Percentiles rank a stretch among this genome's conserved stretches.
Evolutionary conservation across 2,329 filamentous ascomycete species (phyloP).

Genomic region (Aspergillus pseudonomiae): DNA sequence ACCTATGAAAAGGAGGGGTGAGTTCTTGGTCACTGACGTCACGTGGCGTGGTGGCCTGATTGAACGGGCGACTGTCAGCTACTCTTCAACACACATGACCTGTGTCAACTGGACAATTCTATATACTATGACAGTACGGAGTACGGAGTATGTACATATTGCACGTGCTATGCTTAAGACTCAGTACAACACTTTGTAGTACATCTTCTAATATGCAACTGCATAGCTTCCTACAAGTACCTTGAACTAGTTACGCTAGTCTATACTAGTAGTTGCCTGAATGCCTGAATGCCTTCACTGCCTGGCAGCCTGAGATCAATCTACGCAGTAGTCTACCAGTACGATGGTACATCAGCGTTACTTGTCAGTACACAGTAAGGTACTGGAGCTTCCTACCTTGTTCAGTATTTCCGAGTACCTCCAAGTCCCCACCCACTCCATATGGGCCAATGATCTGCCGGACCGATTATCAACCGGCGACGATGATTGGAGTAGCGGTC

Average conservation of each 20-base stretch:
- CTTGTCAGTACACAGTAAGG: background rate
- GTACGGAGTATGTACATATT: too few relatives aligned
- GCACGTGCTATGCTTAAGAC: background rate
- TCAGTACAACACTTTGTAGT: too few relatives aligned
- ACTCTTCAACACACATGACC: background rate
- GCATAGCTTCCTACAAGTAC: background rate
- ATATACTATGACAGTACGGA: background rate
- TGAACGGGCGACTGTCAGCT: background rate
- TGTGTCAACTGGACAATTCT: background rate
- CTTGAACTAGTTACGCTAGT: background rate
- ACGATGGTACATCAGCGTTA: background rate
- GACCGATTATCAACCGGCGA: background rate
- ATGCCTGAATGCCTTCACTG: conserved; percentile 1
- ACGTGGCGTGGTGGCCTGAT: conserved; percentile 14
- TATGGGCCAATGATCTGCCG: background rate
- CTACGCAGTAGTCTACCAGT: too few relatives aligned
- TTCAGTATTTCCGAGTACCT: background rate
- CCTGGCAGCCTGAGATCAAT: background rate
- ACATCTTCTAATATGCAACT: too few relatives aligned
- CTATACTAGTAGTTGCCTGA: background rate
- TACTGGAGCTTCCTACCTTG: background rate
- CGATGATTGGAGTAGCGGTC: background rate
- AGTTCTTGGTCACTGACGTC: conserved; percentile 14
- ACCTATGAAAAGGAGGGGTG: background rate
- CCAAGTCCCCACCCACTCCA: background rate